These are phyloP conservation scores for Saccharomycopsis babjevae DNA, from an alignment of 805 yeast species.

Conservation along the genomic window DNA sequence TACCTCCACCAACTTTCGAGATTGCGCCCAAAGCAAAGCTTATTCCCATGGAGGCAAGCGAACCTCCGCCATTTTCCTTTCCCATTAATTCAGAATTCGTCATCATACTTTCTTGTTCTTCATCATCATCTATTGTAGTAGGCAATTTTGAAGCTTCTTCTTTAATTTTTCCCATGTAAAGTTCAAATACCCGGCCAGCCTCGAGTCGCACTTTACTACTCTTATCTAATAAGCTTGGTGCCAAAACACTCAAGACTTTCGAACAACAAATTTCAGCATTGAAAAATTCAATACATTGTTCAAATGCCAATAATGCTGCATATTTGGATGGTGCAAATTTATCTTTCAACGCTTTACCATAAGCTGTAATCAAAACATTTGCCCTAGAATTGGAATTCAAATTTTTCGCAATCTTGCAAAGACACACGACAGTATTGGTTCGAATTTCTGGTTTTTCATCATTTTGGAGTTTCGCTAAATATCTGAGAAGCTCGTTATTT, in stretches of 20 bases:
- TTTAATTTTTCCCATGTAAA: conserved; percentile 46
- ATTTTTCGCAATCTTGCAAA: conserved; percentile 52
- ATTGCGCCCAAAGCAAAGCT: conserved; percentile 18
- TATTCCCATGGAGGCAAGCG: conserved; percentile 17
- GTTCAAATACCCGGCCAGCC: conserved; percentile 58
- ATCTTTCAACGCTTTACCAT: conserved; percentile 73
- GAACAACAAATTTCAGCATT: conserved; percentile 68
- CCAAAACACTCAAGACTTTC: conserved; percentile 72
- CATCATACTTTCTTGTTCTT: conserved; percentile 4
- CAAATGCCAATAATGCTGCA: conserved; percentile 69
- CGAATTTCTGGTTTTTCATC: conserved; percentile 71
- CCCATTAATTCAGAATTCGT: neutral
- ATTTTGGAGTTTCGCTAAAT: conserved; percentile 71
- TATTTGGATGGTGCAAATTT: conserved; percentile 63
- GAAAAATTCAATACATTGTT: conserved; percentile 52
- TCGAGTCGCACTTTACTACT: conserved; percentile 59
- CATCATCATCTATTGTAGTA: conserved; percentile 18
- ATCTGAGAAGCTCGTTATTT: conserved; percentile 74
- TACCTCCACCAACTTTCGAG: conserved; percentile 19
- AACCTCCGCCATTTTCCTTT: neutral
- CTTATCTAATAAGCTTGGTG: conserved; percentile 72
- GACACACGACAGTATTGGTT: conserved; percentile 62
- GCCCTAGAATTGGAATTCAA: conserved; percentile 46
- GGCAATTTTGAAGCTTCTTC: conserved; percentile 29
- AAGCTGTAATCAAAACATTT: conserved; percentile 78